Conservation (phyloP, 345 rosid genomes). For the Moricandia moricandioides region DNA sequence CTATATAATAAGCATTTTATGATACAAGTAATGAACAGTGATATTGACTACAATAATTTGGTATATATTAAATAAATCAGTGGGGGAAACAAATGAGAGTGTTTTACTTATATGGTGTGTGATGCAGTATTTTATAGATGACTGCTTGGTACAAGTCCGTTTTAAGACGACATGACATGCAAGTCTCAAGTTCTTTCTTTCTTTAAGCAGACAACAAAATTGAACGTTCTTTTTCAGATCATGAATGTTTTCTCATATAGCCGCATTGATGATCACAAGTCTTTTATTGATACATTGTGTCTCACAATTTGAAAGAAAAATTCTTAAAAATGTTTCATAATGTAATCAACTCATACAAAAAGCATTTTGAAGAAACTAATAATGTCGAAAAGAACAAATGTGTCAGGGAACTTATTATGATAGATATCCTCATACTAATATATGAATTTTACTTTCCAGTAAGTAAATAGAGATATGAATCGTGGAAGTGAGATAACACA, state of each 20-base stretch:
- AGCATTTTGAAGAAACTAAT: neutral
- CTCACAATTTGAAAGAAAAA: too few relatives aligned
- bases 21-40: neutral
- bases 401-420: slow-evolving; percentile 2
- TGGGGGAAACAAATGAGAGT: slow-evolving; percentile 3
- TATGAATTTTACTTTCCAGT: neutral
- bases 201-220: too few relatives aligned
- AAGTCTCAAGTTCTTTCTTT: too few relatives aligned
- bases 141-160: too few relatives aligned
- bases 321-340: too few relatives aligned
- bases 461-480: neutral
- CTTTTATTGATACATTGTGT: too few relatives aligned
- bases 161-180: too few relatives aligned
- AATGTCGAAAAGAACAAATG: neutral
- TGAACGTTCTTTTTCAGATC: too few relatives aligned
- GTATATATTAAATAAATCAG: slow-evolving; percentile 17
- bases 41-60: neutral
- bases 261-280: too few relatives aligned
- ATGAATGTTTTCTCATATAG: too few relatives aligned
- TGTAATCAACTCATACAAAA: too few relatives aligned
- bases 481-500: neutral
- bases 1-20: slow-evolving; percentile 21
- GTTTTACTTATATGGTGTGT: slow-evolving; percentile 12
- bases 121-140: slow-evolving; percentile 7
- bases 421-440: neutral